Conservation (phyloP, 2,329 filamentous ascomycete genomes). For the Escovopsis weberi region DNA sequence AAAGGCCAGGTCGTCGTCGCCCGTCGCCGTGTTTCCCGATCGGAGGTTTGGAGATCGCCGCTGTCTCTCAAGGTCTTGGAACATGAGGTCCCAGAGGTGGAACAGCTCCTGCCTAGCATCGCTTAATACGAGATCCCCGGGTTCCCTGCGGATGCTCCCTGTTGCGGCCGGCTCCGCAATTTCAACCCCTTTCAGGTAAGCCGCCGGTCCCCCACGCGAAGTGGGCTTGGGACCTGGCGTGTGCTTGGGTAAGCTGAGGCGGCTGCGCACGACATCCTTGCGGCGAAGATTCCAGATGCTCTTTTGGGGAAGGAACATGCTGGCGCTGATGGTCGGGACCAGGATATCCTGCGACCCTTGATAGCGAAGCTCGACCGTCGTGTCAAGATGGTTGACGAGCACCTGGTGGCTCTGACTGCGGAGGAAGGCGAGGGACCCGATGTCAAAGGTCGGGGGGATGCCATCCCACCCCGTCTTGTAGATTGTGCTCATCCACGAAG, state of each 20-base stretch:
- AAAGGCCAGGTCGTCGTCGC: no score
- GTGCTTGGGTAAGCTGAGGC: conserved; percentile 11
- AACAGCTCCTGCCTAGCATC: conserved; percentile 17
- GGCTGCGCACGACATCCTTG: conserved; percentile 8
- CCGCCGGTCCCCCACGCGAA: not conserved
- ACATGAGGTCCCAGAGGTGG: conserved; percentile 22
- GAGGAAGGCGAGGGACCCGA: conserved; percentile 37
- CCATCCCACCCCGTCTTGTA: conserved; percentile 36
- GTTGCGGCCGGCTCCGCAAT: conserved; percentile 1
- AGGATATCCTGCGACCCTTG: conserved; percentile 32
- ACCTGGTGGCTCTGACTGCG: conserved; percentile 29
- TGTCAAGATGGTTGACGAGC: conserved; percentile 36
- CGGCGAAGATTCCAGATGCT: conserved; percentile 37
- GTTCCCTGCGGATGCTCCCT: conserved; percentile 2
- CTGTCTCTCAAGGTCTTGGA: conserved; percentile 23
- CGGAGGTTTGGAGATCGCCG: conserved; percentile 2
- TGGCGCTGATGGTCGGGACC: conserved; percentile 39
- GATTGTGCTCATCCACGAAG: conserved; percentile 21
- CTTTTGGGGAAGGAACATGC: conserved; percentile 35
- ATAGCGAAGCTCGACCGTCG: conserved; percentile 32
- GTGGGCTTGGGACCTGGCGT: conserved; percentile 12
- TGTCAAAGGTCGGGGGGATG: conserved; percentile 39
- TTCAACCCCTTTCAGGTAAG: not conserved
- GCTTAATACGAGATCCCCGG: conserved; percentile 1
- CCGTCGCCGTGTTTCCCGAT: no score